Base-by-base conservation (phyloP, 2,329 filamentous ascomycete species). In the Verticillium isaacii region DNA sequence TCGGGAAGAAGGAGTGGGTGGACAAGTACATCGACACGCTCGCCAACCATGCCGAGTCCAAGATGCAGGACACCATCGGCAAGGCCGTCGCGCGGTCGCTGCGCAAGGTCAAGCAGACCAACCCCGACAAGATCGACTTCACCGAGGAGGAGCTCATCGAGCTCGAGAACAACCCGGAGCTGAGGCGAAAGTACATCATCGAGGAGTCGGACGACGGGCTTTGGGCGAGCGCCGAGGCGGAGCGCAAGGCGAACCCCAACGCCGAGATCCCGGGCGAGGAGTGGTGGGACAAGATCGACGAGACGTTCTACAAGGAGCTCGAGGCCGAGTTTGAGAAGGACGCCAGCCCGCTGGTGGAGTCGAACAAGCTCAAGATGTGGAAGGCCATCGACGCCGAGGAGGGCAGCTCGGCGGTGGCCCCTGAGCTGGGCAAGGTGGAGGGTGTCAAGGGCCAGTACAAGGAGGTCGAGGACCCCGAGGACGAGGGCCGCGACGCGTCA, bases 1-100 rank as follows among this genome's bases (percentile, higher is more conserved):
- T 89, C 75, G 80, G 77, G 61, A 76, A 84, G 61, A 82, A 86
- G 65, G 87, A 92, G 71, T 84, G 88, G 64, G 74, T 77, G 41
- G 78, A 85, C 57, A 84, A 89, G 70, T 81, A 89, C 68, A 79
- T 80, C 58, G 69, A 74, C 61, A 81, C 77, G 71, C 76, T 84
- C 70, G 72, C 75, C 58, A 67, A 70, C 55, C 64, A 80, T 62
- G 77, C 76, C 63, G 77, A 77, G 60, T 76, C 77, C 68, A 77
- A 77, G 67, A 75, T 78, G 62, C 75, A 73, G 60, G 69, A 76
- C 62, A 77, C 80, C 67, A 74, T 80, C 56, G 73, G 73, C 58
- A 69, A 74, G 50, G 77, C 77, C 62, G 77, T 78, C 70, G 68
- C 76, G 36, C 71, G 76, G 54, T 78, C 78, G 32, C 66, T 81